Evolutionary conservation across 140 eudicot genomes (phyloP), one percentile per base, ranked within the genome.

Genomic region (Anethum foeniculum): DNA sequence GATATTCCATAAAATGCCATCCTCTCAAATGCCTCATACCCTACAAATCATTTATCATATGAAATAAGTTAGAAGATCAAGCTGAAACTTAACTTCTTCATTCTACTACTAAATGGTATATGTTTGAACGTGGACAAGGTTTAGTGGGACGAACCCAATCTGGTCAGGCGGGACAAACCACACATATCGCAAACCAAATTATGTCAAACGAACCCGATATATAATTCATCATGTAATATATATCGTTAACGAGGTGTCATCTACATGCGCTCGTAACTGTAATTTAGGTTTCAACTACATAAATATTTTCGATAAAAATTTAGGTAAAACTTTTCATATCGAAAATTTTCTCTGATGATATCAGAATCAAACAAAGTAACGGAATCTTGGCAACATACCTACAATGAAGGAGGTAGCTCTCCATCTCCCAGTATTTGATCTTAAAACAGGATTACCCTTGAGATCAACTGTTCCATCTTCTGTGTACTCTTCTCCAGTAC

Each of bases 1-100:
- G 98, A 84, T 46, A 93, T 93, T 41, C 98, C 98, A 85, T 86
- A 91, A 49, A 83, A 89, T 25, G 96, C 90, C 96, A 89, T 89
- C 85, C 98, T 88, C 84, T 93, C 98, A 71, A 90, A 91, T 47
- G 88, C 85, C 83, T 93, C 98, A 80, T 93, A 93, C 67, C 88
- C 98, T 93, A 77, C 83, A 85, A 69, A 30, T 67, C 21, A 34
- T 25, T 10, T 27, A 14, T 36, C 23, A 36, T 1, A 36, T 5
- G 4, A 14, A 34, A 1, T 1, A 69, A 28, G 3, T 27, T 19
- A 5, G 23, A 15, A 15, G 2, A 69, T 69, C 44, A 34, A 34
- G 1, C 38, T 34, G 38, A 34, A 34, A 34, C 38, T 34, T 34
- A 34, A 34, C 38, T 34, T 34, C 38, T 34, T 34, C 38, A 34